Evolutionary conservation across 768 basidiomycete genomes (phyloP).

Genomic region (Imleria badia): DNA sequence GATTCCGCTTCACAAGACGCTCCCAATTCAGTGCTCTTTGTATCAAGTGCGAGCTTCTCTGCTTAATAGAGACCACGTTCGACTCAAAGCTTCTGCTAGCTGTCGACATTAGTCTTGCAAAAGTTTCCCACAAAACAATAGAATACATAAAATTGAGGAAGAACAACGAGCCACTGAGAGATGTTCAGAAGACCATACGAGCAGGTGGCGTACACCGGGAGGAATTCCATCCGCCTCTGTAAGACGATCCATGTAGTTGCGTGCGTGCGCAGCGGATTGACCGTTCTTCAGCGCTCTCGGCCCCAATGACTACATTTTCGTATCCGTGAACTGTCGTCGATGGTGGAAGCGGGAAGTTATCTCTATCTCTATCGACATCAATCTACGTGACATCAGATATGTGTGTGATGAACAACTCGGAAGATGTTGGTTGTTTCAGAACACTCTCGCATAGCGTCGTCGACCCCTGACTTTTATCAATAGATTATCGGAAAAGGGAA

Average conservation of each 20-base stretch:
- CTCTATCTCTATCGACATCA: conserved; percentile 6
- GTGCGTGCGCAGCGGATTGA: not conserved
- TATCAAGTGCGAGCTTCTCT: conserved; percentile 3
- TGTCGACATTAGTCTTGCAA: conserved; percentile 3
- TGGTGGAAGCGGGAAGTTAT: not conserved
- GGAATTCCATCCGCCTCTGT: conserved; percentile 8
- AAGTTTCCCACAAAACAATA: conserved; percentile 5
- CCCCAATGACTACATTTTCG: not conserved
- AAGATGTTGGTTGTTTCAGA: conserved; percentile 8
- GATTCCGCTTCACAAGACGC: not conserved
- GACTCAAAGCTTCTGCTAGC: not conserved
- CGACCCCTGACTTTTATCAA: not conserved
- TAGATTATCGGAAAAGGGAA: conserved; percentile 8
- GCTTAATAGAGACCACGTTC: no score
- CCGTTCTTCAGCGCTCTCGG: conserved; percentile 1
- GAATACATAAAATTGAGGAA: conserved; percentile 2
- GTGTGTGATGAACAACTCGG: not conserved
- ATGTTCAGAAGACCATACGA: not conserved
- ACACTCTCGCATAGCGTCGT: not conserved
- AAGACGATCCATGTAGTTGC: not conserved
- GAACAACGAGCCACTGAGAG: not conserved
- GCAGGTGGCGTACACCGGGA: not conserved
- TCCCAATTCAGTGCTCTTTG: not conserved
- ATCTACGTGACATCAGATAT: not conserved
- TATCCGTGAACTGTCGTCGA: not conserved